A percentile compares a stretch with the other conserved stretches of the same genome.
phyloP scores from a whole-genome alignment of 345 rosid species.

The Psidium friedrichsthalianum region DNA sequence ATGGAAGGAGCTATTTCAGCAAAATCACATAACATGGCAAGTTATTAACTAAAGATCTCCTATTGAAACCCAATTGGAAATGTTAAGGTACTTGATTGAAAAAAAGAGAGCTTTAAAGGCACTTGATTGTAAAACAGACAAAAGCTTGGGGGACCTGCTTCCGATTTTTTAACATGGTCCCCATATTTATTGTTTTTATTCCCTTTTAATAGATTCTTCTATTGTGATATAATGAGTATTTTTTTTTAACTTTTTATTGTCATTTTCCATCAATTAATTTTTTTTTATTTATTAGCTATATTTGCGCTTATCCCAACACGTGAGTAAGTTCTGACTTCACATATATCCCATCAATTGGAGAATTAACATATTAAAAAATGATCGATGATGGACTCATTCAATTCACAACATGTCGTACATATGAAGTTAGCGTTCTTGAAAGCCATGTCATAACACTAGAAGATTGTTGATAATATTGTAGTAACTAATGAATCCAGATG shows the following conservation, averaged over 20 bases:
- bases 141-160: neutral
- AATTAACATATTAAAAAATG: neutral
- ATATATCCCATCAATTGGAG: neutral
- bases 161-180: neutral
- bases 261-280: neutral
- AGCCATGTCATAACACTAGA: neutral
- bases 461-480: neutral
- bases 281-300: neutral
- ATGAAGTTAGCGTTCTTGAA: neutral
- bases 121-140: neutral
- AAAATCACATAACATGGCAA: neutral
- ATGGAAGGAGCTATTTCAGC: neutral
- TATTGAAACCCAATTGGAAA: neutral
- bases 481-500: neutral
- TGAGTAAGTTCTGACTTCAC: neutral
- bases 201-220: neutral
- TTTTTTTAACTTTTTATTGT: neutral
- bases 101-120: neutral
- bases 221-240: neutral
- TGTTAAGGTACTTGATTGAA: neutral
- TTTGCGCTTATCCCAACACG: neutral
- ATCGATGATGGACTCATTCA: neutral
- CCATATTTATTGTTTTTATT: neutral
- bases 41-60: neutral
- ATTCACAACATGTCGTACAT: neutral